Conservation (phyloP, 2,329 filamentous ascomycete species). For the Cercospora canescens region DNA sequence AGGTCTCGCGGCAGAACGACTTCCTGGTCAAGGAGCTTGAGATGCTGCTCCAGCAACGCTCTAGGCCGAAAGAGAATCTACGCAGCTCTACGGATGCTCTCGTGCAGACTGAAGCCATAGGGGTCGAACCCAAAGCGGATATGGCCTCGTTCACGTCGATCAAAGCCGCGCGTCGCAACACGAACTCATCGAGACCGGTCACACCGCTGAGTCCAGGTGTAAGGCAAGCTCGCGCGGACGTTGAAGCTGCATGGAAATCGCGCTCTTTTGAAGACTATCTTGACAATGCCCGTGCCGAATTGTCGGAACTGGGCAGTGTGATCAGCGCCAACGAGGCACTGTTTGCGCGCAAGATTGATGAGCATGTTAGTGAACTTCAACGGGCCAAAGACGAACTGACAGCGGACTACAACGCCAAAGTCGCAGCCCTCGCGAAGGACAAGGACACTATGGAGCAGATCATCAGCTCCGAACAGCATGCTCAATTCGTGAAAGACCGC, state of each 20-base stretch:
- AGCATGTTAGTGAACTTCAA: constrained; percentile 39
- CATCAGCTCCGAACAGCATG: constrained; percentile 31
- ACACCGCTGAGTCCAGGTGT: constrained; percentile 22
- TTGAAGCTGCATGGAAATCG: constrained; percentile 23
- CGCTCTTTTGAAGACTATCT: constrained; percentile 40
- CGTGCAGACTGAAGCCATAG: constrained; percentile 26
- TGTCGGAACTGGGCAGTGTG: constrained; percentile 36
- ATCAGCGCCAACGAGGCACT: constrained; percentile 38
- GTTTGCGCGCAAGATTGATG: constrained; percentile 38
- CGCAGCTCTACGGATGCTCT: constrained; percentile 20
- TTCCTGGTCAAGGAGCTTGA: constrained; percentile 33
- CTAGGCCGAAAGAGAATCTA: constrained; percentile 7
- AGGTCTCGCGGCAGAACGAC: constrained; percentile 31
- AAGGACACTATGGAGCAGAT: constrained; percentile 34
- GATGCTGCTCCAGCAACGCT: constrained; percentile 25
- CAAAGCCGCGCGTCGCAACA: constrained; percentile 16
- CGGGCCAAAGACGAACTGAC: constrained; percentile 37
- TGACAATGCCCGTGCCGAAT: constrained; percentile 34
- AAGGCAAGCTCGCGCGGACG: constrained; percentile 22
- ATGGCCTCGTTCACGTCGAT: constrained; percentile 14
- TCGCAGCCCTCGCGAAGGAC: constrained; percentile 34
- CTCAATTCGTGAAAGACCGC: constrained; percentile 36
- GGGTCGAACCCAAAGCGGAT: constrained; percentile 20
- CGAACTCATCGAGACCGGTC: constrained; percentile 7
- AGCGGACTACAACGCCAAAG: constrained; percentile 36